phyloP scores from a whole-genome alignment of 2,329 filamentous ascomycete genomes.

The Cytospora piceicola region DNA sequence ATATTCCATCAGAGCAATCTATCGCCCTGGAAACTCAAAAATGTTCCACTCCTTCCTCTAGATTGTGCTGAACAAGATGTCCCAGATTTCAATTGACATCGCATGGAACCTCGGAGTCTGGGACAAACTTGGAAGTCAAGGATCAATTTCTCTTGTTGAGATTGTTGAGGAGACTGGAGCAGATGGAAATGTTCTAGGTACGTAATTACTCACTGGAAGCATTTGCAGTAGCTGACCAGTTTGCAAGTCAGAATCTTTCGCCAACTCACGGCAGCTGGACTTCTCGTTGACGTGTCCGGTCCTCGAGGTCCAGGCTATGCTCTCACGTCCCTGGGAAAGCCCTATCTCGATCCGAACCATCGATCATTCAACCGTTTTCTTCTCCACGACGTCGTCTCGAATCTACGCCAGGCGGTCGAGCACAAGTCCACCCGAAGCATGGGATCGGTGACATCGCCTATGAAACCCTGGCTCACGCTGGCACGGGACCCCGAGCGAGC shows the following conservation, averaged over 20 bases:
- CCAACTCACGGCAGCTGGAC: slow-evolving; percentile 12
- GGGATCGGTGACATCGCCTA: neutral
- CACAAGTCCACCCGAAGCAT: neutral
- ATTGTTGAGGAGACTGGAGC: neutral
- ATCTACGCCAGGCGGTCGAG: neutral
- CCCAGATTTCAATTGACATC: neutral
- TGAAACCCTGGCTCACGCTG: neutral
- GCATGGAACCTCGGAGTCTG: slow-evolving; percentile 13
- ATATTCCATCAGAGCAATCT: neutral
- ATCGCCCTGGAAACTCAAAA: neutral
- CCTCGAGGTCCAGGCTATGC: neutral
- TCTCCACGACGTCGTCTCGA: slow-evolving; percentile 6
- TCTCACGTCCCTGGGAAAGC: neutral
- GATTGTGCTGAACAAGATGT: neutral
- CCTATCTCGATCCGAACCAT: slow-evolving; percentile 13
- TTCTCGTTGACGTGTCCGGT: neutral
- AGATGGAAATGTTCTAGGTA: neutral
- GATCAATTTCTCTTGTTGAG: neutral
- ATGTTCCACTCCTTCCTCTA: neutral
- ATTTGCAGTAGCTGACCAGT: neutral
- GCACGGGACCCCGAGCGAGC: neutral
- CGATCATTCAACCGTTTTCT: slow-evolving; percentile 9
- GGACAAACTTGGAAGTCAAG: neutral
- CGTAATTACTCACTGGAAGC: neutral
- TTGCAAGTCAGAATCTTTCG: slow-evolving; percentile 1